Conservation (phyloP, 148 eudicot genomes). For the Cornus controversa region DNA sequence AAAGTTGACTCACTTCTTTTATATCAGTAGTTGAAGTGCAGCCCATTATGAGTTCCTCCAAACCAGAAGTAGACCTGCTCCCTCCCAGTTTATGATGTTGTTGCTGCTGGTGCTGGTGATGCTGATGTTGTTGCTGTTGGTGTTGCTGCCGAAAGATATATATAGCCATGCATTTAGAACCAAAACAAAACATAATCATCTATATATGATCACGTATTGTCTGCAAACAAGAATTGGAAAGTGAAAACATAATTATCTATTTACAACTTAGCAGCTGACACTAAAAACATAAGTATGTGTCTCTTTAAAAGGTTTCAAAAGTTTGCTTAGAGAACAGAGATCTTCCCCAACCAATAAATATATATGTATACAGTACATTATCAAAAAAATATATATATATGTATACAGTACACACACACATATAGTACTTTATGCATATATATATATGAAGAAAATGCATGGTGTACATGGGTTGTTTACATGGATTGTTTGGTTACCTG, state of each 20-base stretch:
- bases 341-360: too few species aligned
- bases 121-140: conserved; percentile 15
- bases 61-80: conserved; percentile 89
- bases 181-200: conserved; percentile 32
- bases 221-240: conserved; percentile 19
- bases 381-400: too few species aligned
- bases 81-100: conserved; percentile 74
- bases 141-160: conserved; percentile 31
- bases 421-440: not conserved
- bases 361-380: too few species aligned
- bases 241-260: conserved; percentile 17
- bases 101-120: conserved; percentile 46
- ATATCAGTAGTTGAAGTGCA: conserved; percentile 62
- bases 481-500: conserved; percentile 49
- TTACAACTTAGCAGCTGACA: conserved; percentile 7
- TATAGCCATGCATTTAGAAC: conserved; percentile 7
- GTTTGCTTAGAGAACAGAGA: too few species aligned
- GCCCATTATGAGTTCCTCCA: conserved; percentile 98
- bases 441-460: not conserved
- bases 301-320: too few species aligned
- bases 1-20: conserved; percentile 58
- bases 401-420: too few species aligned
- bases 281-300: not conserved
- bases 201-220: conserved; percentile 28
- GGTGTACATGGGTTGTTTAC: too few species aligned